These are phyloP conservation scores for Domatiomyces globalis DNA, from an alignment of 2,329 filamentous ascomycete genomes.

Conservation along the genomic window DNA sequence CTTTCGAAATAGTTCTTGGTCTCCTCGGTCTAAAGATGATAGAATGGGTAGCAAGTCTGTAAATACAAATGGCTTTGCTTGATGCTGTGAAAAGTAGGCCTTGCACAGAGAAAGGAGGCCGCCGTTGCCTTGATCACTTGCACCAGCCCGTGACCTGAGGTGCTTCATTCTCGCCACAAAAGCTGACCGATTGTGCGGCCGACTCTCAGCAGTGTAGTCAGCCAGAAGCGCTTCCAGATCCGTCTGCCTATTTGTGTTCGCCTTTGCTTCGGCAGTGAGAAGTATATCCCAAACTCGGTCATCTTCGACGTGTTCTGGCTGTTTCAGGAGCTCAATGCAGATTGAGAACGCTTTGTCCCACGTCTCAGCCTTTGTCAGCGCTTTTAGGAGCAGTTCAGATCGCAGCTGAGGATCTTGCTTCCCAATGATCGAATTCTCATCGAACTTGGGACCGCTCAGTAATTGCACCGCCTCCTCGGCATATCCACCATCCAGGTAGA, in stretches of 20 bases:
- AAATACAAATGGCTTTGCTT: not conserved
- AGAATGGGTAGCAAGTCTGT: not conserved
- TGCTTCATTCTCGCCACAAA: not conserved
- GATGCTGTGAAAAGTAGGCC: not conserved
- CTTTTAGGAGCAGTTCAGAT: constrained; percentile 24
- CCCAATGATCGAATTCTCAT: constrained; percentile 28
- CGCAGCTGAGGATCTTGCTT: constrained; percentile 32
- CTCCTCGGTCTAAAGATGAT: not conserved
- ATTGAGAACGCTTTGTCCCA: constrained; percentile 28
- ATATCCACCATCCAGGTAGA: constrained; percentile 30
- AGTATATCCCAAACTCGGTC: not conserved
- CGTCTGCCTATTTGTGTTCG: not conserved
- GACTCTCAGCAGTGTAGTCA: not conserved
- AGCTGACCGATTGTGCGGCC: not conserved
- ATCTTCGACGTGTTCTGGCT: constrained; percentile 19
- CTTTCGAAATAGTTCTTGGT: not conserved
- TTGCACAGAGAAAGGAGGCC: not conserved
- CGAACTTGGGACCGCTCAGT: constrained; percentile 29
- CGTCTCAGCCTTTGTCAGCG: constrained; percentile 24
- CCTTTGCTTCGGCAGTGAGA: not conserved
- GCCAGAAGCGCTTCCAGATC: not conserved
- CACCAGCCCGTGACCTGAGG: not conserved
- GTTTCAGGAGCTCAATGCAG: constrained; percentile 24
- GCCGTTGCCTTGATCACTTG: not conserved
- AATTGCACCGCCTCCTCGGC: constrained; percentile 29